A percentile compares a stretch with the other conserved stretches of the same genome.
Conservation (phyloP, 1,284 basidiomycete species). For the Exsudoporus floridanus region DNA sequence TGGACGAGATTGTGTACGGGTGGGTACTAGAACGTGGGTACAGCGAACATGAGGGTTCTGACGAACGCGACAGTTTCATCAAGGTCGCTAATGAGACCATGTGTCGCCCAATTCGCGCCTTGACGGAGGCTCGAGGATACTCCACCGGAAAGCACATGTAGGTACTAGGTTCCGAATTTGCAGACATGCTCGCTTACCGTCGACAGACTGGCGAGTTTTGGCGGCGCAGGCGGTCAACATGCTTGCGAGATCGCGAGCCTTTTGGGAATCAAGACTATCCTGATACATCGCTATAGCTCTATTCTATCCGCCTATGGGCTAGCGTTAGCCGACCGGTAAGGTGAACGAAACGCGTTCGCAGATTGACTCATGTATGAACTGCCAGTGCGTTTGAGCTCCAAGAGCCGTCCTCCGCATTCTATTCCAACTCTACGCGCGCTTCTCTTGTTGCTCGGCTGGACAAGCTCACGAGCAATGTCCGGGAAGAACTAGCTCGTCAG, state of each 20-base stretch:
- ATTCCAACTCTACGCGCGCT: conserved; percentile 53
- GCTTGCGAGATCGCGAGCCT: conserved; percentile 72
- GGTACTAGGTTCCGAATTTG: conserved; percentile 1
- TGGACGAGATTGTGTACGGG: conserved; percentile 92
- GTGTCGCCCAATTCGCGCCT: conserved; percentile 87
- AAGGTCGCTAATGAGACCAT: conserved; percentile 94
- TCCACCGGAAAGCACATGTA: conserved; percentile 80
- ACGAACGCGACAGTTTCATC: conserved; percentile 62
- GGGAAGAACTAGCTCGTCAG: conserved; percentile 66
- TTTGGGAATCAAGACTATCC: conserved; percentile 68
- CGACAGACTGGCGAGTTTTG: conserved; percentile 74
- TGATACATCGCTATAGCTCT: conserved; percentile 74
- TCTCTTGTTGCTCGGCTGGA: conserved; percentile 66
- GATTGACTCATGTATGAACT: not conserved
- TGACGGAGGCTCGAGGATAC: conserved; percentile 90
- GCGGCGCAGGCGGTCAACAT: conserved; percentile 81
- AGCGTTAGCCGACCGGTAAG: conserved; percentile 75
- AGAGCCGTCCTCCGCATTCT: conserved; percentile 81
- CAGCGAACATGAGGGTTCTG: not conserved
- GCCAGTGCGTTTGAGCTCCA: conserved; percentile 79
- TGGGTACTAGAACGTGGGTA: conserved; percentile 34
- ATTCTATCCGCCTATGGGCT: conserved; percentile 81
- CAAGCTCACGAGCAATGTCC: conserved; percentile 63
- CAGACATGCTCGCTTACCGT: not conserved
- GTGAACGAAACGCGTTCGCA: not conserved